A percentile compares a stretch with the other conserved stretches of the same genome.
These are phyloP conservation scores for Yamadazyma sp. DNA, from an alignment of 1,139 yeast species.

Conservation along the genomic window DNA sequence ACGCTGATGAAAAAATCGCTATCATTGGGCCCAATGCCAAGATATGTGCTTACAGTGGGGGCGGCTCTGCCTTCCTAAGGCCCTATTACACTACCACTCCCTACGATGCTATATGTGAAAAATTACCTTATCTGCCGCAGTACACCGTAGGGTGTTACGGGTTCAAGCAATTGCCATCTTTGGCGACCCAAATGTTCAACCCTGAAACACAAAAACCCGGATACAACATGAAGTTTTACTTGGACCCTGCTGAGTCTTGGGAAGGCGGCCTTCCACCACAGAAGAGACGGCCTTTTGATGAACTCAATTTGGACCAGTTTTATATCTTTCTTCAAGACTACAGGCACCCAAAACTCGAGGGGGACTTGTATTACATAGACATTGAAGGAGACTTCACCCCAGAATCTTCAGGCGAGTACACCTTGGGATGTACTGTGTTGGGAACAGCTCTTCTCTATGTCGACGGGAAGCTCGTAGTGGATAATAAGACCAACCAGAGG, in stretches of 20 bases:
- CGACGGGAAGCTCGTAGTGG: slow-evolving; percentile 53
- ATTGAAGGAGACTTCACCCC: slow-evolving; percentile 46
- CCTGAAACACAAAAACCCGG: slow-evolving; percentile 43
- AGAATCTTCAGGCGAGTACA: slow-evolving; percentile 47
- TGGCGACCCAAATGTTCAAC: slow-evolving; percentile 23
- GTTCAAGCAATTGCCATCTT: slow-evolving; percentile 30
- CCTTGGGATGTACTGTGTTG: slow-evolving; percentile 49
- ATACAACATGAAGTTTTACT: slow-evolving; percentile 33
- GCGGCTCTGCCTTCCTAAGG: slow-evolving; percentile 35
- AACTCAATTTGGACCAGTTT: slow-evolving; percentile 30
- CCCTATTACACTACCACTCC: slow-evolving; percentile 33
- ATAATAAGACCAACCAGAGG: slow-evolving; percentile 52
- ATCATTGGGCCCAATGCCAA: slow-evolving; percentile 39
- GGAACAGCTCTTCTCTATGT: slow-evolving; percentile 57
- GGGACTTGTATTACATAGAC: slow-evolving; percentile 37
- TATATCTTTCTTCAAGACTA: slow-evolving; percentile 50
- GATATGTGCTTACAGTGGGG: slow-evolving; percentile 29
- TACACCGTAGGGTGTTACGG: slow-evolving; percentile 23
- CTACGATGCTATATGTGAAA: slow-evolving; percentile 26
- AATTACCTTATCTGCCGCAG: slow-evolving; percentile 19
- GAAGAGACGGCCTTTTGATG: slow-evolving; percentile 35
- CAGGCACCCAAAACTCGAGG: slow-evolving; percentile 23
- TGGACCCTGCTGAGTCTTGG: slow-evolving; percentile 20
- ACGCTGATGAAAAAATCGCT: slow-evolving; percentile 23
- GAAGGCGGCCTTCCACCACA: background rate